Percentiles rank a stretch among this genome's conserved stretches.
These are phyloP conservation scores for Boletus fagicola DNA, from an alignment of 768 basidiomycete genomes.

Conservation along the genomic window DNA sequence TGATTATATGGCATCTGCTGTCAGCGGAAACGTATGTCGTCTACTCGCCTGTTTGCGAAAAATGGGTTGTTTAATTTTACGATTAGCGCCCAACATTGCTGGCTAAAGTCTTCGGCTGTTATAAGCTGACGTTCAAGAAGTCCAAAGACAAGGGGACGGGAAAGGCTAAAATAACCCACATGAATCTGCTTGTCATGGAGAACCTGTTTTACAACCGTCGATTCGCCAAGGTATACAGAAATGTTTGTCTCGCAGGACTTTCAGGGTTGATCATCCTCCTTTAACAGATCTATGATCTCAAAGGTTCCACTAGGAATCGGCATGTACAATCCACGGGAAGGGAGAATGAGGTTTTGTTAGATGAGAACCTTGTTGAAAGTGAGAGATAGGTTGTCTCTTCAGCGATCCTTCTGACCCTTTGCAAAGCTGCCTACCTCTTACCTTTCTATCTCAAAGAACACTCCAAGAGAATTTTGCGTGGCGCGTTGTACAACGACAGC, in stretches of 20 bases:
- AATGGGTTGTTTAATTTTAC: conserved; percentile 6
- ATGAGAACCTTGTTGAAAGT: conserved; percentile 96
- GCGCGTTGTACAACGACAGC: conserved; percentile 92
- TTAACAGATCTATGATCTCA: conserved; percentile 88
- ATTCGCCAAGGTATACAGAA: conserved; percentile 70
- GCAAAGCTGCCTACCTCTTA: conserved; percentile 72
- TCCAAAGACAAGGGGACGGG: conserved; percentile 59
- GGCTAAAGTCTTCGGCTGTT: conserved; percentile 97
- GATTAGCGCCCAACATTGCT: conserved; percentile 85
- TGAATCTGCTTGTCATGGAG: conserved; percentile 98
- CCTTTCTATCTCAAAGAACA: conserved; percentile 98
- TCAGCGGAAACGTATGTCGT: conserved; percentile 70
- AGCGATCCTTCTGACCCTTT: conserved; percentile 10
- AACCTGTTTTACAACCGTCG: conserved; percentile 92
- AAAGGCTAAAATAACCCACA: conserved; percentile 78
- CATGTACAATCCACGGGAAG: conserved; percentile 88
- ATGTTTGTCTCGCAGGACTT: not conserved
- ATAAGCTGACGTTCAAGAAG: conserved; percentile 88
- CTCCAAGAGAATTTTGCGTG: conserved; percentile 86
- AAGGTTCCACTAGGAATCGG: conserved; percentile 92
- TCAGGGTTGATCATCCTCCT: not conserved
- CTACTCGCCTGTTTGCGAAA: not conserved
- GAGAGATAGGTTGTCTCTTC: conserved; percentile 21
- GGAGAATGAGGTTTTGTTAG: conserved; percentile 90
- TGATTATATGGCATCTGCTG: conserved; percentile 95